Percentiles rank a stretch among this genome's conserved stretches.
phyloP scores from a whole-genome alignment of 2,329 filamentous ascomycete genomes.

The Metarhizium anisopliae region DNA sequence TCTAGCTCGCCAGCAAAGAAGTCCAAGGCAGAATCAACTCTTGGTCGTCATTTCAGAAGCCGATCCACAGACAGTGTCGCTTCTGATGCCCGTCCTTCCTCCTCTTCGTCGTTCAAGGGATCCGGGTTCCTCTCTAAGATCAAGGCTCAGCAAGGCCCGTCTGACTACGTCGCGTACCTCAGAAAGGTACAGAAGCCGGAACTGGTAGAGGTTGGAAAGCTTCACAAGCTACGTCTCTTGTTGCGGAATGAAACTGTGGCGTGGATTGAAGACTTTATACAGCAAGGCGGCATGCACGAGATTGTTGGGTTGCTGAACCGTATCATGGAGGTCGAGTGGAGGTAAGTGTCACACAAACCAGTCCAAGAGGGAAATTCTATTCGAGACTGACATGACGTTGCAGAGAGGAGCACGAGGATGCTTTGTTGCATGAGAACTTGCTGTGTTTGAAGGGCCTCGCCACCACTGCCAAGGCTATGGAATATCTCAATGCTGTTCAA shows the following conservation, averaged over 20 bases:
- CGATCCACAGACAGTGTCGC: slow-evolving; percentile 65
- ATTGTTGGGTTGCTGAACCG: slow-evolving; percentile 78
- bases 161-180: slow-evolving; percentile 81
- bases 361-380: neutral
- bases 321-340: slow-evolving; percentile 96
- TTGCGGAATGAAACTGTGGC: slow-evolving; percentile 90
- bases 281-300: slow-evolving; percentile 84
- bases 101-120: slow-evolving; percentile 42
- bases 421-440: slow-evolving; percentile 81
- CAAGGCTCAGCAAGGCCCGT: slow-evolving; percentile 64
- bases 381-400: slow-evolving; percentile 10
- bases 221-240: slow-evolving; percentile 85
- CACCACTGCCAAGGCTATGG: slow-evolving; percentile 79
- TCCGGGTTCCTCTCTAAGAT: slow-evolving; percentile 56
- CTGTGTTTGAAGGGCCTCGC: slow-evolving; percentile 91
- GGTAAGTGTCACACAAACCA: slow-evolving; percentile 36
- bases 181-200: slow-evolving; percentile 73
- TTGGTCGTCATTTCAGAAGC: slow-evolving; percentile 56
- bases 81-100: slow-evolving; percentile 45
- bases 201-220: slow-evolving; percentile 81
- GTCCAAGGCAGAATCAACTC: slow-evolving; percentile 54
- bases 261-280: slow-evolving; percentile 91
- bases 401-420: slow-evolving; percentile 93
- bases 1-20: slow-evolving; percentile 66
- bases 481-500: slow-evolving; percentile 73